Conservation (phyloP, 805 yeast genomes). For the Metschnikowia dekortorum region DNA sequence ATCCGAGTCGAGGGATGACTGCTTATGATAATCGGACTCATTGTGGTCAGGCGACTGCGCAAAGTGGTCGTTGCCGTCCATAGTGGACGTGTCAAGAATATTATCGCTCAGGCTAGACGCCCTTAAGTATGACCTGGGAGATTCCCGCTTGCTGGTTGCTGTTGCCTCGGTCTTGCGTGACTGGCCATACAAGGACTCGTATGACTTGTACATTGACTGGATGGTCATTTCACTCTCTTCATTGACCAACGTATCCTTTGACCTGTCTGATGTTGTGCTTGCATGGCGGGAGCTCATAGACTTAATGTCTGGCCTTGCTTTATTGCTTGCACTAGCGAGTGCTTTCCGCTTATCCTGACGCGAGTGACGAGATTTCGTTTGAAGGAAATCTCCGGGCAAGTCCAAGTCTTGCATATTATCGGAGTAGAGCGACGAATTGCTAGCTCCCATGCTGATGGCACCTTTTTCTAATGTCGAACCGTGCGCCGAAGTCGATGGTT, state of each 20-base stretch:
- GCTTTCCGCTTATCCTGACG: not conserved
- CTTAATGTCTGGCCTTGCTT: not conserved
- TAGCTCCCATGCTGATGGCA: constrained; percentile 20
- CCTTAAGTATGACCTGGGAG: constrained; percentile 9
- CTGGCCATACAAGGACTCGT: constrained; percentile 16
- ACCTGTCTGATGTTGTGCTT: constrained; percentile 7
- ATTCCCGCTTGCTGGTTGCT: not conserved
- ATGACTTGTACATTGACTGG: constrained; percentile 24
- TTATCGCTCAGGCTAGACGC: constrained; percentile 13
- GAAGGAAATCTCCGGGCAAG: constrained; percentile 8
- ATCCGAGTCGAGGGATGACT: constrained; percentile 6
- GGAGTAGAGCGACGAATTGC: constrained; percentile 18
- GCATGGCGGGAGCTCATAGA: not conserved
- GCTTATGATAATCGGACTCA: not conserved
- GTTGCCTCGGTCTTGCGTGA: not conserved
- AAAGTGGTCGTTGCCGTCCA: constrained; percentile 15
- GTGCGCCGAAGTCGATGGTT: constrained; percentile 16
- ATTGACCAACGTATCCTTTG: constrained; percentile 25
- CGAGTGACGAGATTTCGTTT: constrained; percentile 4
- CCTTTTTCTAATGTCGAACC: constrained; percentile 20
- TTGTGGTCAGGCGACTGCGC: constrained; percentile 5
- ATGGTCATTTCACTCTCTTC: constrained; percentile 18
- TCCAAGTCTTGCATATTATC: constrained; percentile 18
- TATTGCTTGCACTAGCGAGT: not conserved
- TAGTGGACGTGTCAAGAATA: constrained; percentile 22